Base-by-base conservation (phyloP, 106 monocot genomes). In the Acorus gramineus region DNA sequence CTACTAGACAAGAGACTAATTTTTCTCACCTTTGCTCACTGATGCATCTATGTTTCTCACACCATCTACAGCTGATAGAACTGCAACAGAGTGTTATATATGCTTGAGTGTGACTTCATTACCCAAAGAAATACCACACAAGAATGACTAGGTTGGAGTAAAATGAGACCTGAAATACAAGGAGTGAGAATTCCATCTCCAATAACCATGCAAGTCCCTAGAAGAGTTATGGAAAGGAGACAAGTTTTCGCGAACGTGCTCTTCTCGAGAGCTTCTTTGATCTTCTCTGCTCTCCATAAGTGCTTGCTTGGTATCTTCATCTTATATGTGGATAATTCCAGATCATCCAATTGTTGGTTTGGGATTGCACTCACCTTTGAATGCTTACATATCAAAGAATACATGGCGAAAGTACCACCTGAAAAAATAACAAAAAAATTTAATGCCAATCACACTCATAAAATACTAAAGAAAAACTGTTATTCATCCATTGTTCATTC, bases 401-500 rank as follows among this genome's bases (percentile, higher is more conserved):
- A 87, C 77, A 87, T 50, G 8, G 87, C 87, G 67, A 83, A 87
- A 4, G 83, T 87, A 3, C 87, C 87, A 9, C 82, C 85, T 77
- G 80, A 4, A 44, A 0, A 28, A 28, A 28, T 28, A 28, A 28
- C 28, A 28, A 28, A 28, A 28, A 28, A 0, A 28, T 0, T 28
- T 28, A 28, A 28, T 28, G 28, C 28, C 28, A 28, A 28, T 28
- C 28, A 28, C 28, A 28, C n/a, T n/a, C 28, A 28, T 28, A 28
- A 28, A 28, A 28, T 28, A 28, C 28, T 28, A 28, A 28, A 28
- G 28, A 28, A 28, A 28, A 28, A 28, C 28, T 28, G 28, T 28
- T 28, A 28, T 28, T 28, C 28, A 28, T 28, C 28, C 28, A 28
- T 28, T 28, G 28, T 28, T 28, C 28, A 1, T 28, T 28, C 28